These are phyloP conservation scores for Kurtzmaniella quercitrusa DNA, from an alignment of 1,139 yeast genomes.

Conservation along the genomic window DNA sequence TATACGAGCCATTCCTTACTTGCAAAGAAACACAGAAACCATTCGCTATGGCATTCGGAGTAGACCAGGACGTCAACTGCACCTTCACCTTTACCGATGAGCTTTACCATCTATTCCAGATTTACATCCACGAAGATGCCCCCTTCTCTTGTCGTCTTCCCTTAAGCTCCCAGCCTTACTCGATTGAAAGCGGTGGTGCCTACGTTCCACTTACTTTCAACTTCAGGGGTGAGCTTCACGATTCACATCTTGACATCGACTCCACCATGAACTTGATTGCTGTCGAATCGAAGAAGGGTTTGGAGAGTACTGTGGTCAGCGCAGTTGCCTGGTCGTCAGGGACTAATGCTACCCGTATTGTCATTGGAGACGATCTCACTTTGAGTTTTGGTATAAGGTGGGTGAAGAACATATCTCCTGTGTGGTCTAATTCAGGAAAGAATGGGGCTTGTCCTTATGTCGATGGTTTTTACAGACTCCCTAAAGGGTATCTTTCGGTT, in stretches of 20 bases:
- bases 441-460: conserved; percentile 28
- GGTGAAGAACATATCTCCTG: conserved; percentile 32
- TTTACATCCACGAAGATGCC: conserved; percentile 71
- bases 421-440: conserved; percentile 13
- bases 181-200: conserved; percentile 46
- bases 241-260: conserved; percentile 69
- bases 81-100: conserved; percentile 65
- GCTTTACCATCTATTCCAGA: conserved; percentile 65
- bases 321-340: conserved; percentile 64
- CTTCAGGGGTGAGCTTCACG: conserved; percentile 64
- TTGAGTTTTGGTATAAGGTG: conserved; percentile 59
- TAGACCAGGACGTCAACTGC: conserved; percentile 53
- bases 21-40: conserved; percentile 67
- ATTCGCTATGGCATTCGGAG: conserved; percentile 48
- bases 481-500: conserved; percentile 12
- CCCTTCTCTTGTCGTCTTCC: conserved; percentile 72
- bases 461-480: conserved; percentile 43
- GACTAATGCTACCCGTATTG: conserved; percentile 53
- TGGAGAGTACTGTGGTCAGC: conserved; percentile 43
- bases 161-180: conserved; percentile 37
- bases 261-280: conserved; percentile 51
- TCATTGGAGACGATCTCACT: conserved; percentile 62
- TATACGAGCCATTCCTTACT: conserved; percentile 55
- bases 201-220: conserved; percentile 60
- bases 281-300: conserved; percentile 26